Evolutionary conservation across 2,329 filamentous ascomycete species (phyloP), one percentile per base, ranked within the genome.

Genomic region (Alternaria burnsii): DNA sequence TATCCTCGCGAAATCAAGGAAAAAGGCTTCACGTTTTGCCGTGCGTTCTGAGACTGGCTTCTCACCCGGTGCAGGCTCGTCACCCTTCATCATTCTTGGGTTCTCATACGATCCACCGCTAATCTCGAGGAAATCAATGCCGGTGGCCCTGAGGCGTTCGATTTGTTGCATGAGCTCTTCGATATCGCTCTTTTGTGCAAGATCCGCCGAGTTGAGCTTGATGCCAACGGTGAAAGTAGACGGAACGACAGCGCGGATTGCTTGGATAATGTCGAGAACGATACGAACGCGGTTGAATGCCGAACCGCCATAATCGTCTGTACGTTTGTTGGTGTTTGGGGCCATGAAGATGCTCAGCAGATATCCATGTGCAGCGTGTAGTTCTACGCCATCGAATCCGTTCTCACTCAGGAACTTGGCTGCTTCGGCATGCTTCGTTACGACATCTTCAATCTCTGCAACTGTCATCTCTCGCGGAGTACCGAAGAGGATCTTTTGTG

Each of bases 51-150:
- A 48, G 8, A 48, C 30, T 32, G 32, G 32, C 46, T 48, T 48
- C n/a, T 48, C 46, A 8, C 46, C 46, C 2, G 46, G 30, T 18
- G 11, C n/a, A 41, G 55, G 14, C 22, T 51, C 41, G 38, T 28
- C 56, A 59, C 59, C n/a, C 36, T 48, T 47, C 38, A 48, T 48
- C 46, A 48, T 48, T 12, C 46, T 48, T 20, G 56, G 56, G 51
- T 68, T 55, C 22, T 65, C 63, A 55, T 53, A 62, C 3, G 68
- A 85, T 0, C 90, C 89, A 0, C 89, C 90, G 18, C 84, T 87
- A 26, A 92, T 83, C 75, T 92, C 89, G 2, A 92, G 76, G 65
- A 91, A 91, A 75, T 92, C 89, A 1, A 91, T 76, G 5, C 79
- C 85, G 40, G 80, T 81, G 5, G 76, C 78, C 0, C 75, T 75